phyloP scores from a whole-genome alignment of 306 rosid genomes.

The Cucumis hystrix region DNA sequence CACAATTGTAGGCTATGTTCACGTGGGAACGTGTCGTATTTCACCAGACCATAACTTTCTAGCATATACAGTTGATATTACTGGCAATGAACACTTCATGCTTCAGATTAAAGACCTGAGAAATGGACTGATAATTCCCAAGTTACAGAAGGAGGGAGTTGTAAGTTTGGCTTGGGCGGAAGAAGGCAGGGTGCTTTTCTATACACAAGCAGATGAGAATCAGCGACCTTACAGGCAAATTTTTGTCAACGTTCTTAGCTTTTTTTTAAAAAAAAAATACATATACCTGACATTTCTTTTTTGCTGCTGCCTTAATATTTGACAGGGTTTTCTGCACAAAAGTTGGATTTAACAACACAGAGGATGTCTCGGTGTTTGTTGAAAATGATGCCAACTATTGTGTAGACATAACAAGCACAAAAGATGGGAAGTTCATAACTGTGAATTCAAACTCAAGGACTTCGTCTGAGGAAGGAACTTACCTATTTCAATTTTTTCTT shows the following conservation, averaged over 20 bases:
- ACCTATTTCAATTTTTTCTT: conserved; percentile 11
- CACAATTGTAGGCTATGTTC: conserved; percentile 64
- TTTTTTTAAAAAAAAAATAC: not conserved
- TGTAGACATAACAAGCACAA: conserved; percentile 86
- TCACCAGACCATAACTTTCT: conserved; percentile 80
- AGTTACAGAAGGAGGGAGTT: conserved; percentile 29
- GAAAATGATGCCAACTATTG: conserved; percentile 77
- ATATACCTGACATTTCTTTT: not conserved
- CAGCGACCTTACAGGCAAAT: conserved; percentile 83
- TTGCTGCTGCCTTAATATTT: not conserved
- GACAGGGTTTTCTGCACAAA: conserved; percentile 65
- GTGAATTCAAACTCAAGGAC: conserved; percentile 98
- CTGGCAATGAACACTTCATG: conserved; percentile 59
- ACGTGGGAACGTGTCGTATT: conserved; percentile 76
- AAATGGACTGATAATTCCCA: conserved; percentile 41
- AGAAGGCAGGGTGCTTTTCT: conserved; percentile 50
- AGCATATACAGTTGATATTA: conserved; percentile 66
- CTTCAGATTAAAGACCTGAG: conserved; percentile 79
- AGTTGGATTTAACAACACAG: conserved; percentile 28
- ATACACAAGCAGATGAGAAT: conserved; percentile 68
- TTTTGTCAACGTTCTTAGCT: conserved; percentile 1
- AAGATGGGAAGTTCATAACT: conserved; percentile 96
- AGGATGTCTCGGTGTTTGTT: conserved; percentile 40
- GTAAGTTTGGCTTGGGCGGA: conserved; percentile 90
- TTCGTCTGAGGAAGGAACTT: conserved; percentile 96